Evolutionary conservation across 1,284 basidiomycete genomes (phyloP), one percentile per base, ranked within the genome.

Genomic region (Xerocomus nothofagi): DNA sequence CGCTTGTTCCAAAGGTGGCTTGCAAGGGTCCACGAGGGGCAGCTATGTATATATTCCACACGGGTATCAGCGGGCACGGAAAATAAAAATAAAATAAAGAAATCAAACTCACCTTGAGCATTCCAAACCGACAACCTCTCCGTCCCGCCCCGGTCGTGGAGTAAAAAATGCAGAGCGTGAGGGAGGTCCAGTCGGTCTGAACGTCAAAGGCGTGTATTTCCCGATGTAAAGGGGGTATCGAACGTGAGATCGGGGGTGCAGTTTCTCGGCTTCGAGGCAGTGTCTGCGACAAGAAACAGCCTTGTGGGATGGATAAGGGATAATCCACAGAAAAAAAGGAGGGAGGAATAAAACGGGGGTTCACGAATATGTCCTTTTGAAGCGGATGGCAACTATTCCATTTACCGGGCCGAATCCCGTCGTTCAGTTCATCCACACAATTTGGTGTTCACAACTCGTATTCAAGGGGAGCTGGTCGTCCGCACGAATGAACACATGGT

Each of bases 51-150:
- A 20, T 24, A 29, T 32, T n/a, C 18, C 39, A 24, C 23, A 18
- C 33, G 12, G 23, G 23, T 32, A 20, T 51, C 14, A 40, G 24
- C n/a, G n/a, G 34, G 21, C 3, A 15, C 21, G 18, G 10, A 5
- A 24, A 3, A n/a, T n/a, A n/a, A n/a, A 9, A 6, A 32, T 45
- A 26, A 11, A 29, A 44, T 7, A 23, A 5, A 4, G 14, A 6
- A 15, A 5, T 21, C 20, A n/a, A 15, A 53, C 68, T 41, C 30
- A 80, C 78, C 73, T 83, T 82, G 38, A 83, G 63, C 1, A 83
- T 59, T 6, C 75, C 78, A 56, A 82, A n/a, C n/a, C n/a, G n/a
- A n/a, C n/a, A 74, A 44, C 82, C 80, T 8, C 81, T 75, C 63
- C 1, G 47, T 34, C 3, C 51, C 69, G 34, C 78, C 71, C 10